Percentiles rank a stretch among this genome's conserved stretches.
Evolutionary conservation across 2,329 filamentous ascomycete genomes (phyloP).

Genomic region (Proliferodiscus dingleyae): DNA sequence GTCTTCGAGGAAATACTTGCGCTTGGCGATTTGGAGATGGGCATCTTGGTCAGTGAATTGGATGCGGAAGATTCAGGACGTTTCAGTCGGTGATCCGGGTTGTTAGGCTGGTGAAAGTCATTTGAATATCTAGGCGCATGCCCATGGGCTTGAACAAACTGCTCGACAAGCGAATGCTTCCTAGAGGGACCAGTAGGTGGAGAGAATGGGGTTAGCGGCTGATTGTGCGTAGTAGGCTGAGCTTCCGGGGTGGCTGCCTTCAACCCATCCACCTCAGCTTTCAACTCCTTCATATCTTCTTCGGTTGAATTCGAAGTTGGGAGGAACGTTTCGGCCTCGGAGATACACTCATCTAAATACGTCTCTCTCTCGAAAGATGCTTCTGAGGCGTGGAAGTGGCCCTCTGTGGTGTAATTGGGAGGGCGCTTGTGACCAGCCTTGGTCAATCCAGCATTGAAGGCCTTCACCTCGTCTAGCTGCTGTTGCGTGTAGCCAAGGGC

Average conservation of each 20-base stretch:
- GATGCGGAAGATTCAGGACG: conserved; percentile 8
- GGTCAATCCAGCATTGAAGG: conserved; percentile 18
- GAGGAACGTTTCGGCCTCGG: neutral
- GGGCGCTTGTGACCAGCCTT: conserved; percentile 17
- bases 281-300: conserved; percentile 16
- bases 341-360: too few species aligned
- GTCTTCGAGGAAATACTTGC: neutral
- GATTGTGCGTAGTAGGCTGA: neutral
- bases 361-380: too few species aligned
- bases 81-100: conserved; percentile 8
- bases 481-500: conserved; percentile 17
- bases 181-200: neutral
- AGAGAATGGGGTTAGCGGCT: neutral
- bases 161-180: conserved; percentile 6
- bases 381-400: conserved; percentile 2
- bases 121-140: conserved; percentile 6
- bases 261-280: conserved; percentile 14
- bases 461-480: conserved; percentile 21
- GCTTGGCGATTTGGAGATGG: neutral
- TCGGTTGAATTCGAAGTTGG: conserved; percentile 3
- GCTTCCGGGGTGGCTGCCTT: too few species aligned
- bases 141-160: conserved; percentile 13
- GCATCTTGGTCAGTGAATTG: conserved; percentile 1
- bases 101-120: conserved; percentile 24
- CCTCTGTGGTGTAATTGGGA: conserved; percentile 4